A percentile compares a stretch with the other conserved stretches of the same genome.
Evolutionary conservation across 2,329 filamentous ascomycete genomes (phyloP).

Genomic region (Decorospora gaudefroyi): DNA sequence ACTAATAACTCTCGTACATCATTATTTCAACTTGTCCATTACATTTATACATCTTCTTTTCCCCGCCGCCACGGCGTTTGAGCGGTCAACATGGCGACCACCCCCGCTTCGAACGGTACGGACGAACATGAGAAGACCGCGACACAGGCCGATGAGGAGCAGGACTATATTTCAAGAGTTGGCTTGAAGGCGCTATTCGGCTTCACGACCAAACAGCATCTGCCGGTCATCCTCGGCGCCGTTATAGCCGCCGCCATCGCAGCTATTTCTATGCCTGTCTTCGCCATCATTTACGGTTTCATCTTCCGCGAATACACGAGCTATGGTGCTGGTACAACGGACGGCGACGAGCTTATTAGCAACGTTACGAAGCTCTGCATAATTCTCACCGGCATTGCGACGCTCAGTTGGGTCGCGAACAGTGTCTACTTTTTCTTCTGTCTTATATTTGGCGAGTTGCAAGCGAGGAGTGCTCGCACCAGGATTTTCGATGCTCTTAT

Average conservation of each 20-base stretch:
- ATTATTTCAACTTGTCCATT: slow-evolving; percentile 6
- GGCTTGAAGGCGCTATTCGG: slow-evolving; percentile 66
- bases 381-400: slow-evolving; percentile 66
- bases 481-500: slow-evolving; percentile 70
- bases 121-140: slow-evolving; percentile 19
- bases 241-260: slow-evolving; percentile 61
- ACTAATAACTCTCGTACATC: slow-evolving; percentile 7
- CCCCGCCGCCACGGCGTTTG: background rate
- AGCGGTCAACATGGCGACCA: slow-evolving; percentile 21
- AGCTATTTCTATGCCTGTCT: slow-evolving; percentile 66
- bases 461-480: slow-evolving; percentile 68
- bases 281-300: slow-evolving; percentile 72
- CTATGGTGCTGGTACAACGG: slow-evolving; percentile 63
- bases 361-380: slow-evolving; percentile 64
- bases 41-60: background rate
- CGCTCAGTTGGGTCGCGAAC: slow-evolving; percentile 68
- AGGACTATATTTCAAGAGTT: slow-evolving; percentile 24
- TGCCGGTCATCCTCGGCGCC: slow-evolving; percentile 59
- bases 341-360: slow-evolving; percentile 57
- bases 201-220: slow-evolving; percentile 69
- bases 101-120: slow-evolving; percentile 14
- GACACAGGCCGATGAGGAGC: slow-evolving; percentile 25
- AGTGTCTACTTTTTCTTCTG: slow-evolving; percentile 70
- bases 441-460: slow-evolving; percentile 78
- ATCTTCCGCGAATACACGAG: slow-evolving; percentile 73